Conservation (phyloP, 2,329 filamentous ascomycete genomes). For the Aplosporella prunicola region DNA sequence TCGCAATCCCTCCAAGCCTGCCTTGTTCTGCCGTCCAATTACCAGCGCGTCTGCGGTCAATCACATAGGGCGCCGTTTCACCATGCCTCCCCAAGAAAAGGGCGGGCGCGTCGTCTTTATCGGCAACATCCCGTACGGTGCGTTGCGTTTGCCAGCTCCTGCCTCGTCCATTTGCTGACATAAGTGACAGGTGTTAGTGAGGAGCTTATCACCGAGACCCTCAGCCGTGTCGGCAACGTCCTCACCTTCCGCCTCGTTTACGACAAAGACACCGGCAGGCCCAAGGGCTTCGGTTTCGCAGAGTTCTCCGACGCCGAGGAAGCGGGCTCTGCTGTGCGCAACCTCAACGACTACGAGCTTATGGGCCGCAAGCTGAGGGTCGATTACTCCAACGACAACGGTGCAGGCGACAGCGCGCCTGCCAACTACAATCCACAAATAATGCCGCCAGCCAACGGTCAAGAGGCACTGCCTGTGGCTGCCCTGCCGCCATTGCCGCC, state of each 20-base stretch:
- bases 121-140: conserved; percentile 77
- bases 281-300: conserved; percentile 94
- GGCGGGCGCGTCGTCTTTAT: conserved; percentile 75
- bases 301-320: conserved; percentile 91
- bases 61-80: too few relatives aligned
- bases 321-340: conserved; percentile 86
- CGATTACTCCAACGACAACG: conserved; percentile 90
- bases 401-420: conserved; percentile 36
- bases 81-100: conserved; percentile 57
- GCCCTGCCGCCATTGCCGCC: conserved; percentile 72
- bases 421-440: conserved; percentile 30
- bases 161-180: conserved; percentile 10
- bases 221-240: conserved; percentile 81
- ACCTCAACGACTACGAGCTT: conserved; percentile 89
- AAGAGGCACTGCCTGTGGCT: conserved; percentile 28
- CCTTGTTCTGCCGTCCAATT: too few relatives aligned
- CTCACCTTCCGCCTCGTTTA: conserved; percentile 89
- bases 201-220: conserved; percentile 91
- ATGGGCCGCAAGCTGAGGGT: conserved; percentile 91
- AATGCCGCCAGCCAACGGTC: conserved; percentile 32
- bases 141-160: conserved; percentile 13
- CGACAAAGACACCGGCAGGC: conserved; percentile 86
- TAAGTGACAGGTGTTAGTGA: conserved; percentile 68
- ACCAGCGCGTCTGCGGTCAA: too few relatives aligned
- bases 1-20: too few relatives aligned